A percentile compares a stretch with the other conserved stretches of the same genome.
These are phyloP conservation scores for Lathyrus aphaca DNA, from an alignment of 306 rosid genomes.

Conservation along the genomic window DNA sequence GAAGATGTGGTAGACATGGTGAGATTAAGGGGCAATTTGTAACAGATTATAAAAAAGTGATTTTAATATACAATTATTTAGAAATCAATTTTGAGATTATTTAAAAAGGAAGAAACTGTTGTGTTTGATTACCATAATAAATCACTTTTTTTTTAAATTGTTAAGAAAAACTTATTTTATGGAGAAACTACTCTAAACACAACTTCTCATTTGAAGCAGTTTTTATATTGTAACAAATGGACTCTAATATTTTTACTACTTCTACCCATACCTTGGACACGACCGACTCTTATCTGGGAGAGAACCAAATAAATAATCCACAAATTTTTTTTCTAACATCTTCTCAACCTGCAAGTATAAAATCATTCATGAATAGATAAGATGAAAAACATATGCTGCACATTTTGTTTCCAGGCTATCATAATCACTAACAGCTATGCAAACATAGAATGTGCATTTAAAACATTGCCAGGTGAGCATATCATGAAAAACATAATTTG, in stretches of 20 bases:
- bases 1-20: background rate
- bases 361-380: slow-evolving; percentile 32
- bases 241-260: background rate
- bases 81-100: too few relatives aligned
- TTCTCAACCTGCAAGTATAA: slow-evolving; percentile 78
- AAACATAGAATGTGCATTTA: slow-evolving; percentile 15
- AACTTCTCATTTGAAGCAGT: too few relatives aligned
- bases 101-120: too few relatives aligned
- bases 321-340: slow-evolving; percentile 94
- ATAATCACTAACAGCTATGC: slow-evolving; percentile 10
- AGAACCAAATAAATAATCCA: slow-evolving; percentile 66
- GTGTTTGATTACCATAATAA: too few relatives aligned
- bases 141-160: too few relatives aligned
- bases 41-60: too few relatives aligned
- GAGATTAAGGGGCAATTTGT: background rate
- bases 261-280: slow-evolving; percentile 74
- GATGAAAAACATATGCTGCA: slow-evolving; percentile 3
- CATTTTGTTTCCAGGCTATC: slow-evolving; percentile 3
- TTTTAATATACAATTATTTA: too few relatives aligned
- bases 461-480: slow-evolving; percentile 29
- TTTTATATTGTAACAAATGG: too few relatives aligned
- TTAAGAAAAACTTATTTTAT: too few relatives aligned
- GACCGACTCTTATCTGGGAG: slow-evolving; percentile 65
- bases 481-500: slow-evolving; percentile 7
- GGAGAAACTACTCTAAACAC: too few relatives aligned